phyloP scores from a whole-genome alignment of 352 stramenopile genomes.

The Elongisporangium prolatum region DNA sequence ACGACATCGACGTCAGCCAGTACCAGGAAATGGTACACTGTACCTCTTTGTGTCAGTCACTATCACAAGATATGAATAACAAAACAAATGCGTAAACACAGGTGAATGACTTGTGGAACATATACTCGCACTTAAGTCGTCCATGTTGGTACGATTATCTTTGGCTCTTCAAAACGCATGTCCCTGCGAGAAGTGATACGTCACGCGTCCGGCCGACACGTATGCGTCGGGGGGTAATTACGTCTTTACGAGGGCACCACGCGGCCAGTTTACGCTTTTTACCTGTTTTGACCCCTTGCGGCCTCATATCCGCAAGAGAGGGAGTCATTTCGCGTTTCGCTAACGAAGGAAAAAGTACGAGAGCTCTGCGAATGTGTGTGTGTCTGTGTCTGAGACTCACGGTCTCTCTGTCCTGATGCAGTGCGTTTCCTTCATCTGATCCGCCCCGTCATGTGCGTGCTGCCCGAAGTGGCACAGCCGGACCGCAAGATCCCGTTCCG shows the following conservation, averaged over 20 bases:
- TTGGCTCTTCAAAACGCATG: neutral
- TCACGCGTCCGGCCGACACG: conserved; percentile 8
- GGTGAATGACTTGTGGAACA: neutral
- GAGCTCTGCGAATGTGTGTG: conserved; percentile 1
- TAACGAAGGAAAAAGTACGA: conserved; percentile 21
- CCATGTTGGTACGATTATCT: neutral
- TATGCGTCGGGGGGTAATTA: conserved; percentile 14
- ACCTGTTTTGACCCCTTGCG: conserved; percentile 5
- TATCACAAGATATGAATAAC: neutral
- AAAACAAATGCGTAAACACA: neutral
- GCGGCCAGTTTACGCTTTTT: conserved; percentile 6
- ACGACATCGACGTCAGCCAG: neutral
- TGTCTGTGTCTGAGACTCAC: conserved; percentile 1
- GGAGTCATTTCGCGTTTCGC: conserved; percentile 22
- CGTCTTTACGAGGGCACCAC: neutral
- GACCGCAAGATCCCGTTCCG: conserved; percentile 98
- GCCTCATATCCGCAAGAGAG: conserved; percentile 3
- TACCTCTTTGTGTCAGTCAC: neutral
- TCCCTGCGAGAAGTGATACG: neutral
- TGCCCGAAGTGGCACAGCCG: conserved; percentile 96
- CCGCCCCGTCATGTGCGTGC: conserved; percentile 97
- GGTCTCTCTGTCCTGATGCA: conserved; percentile 6
- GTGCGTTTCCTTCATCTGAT: conserved; percentile 99
- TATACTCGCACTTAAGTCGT: neutral
- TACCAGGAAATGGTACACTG: neutral